Percentiles rank a stretch among this genome's conserved stretches.
These are phyloP conservation scores for Ceratocystis eucalypticola DNA, from an alignment of 2,329 filamentous ascomycete species.

Conservation along the genomic window DNA sequence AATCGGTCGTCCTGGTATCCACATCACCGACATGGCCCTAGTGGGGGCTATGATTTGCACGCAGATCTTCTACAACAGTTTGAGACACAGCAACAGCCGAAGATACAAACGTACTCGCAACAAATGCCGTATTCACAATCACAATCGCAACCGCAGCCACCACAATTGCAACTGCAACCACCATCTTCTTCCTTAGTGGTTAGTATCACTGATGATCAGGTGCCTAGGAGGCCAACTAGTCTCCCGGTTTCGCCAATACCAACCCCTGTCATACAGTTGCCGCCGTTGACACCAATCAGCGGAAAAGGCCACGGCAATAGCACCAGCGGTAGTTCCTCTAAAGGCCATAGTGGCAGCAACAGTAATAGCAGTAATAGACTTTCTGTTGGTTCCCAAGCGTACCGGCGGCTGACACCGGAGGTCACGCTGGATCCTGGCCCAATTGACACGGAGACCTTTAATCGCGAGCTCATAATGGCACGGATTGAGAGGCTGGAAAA, in stretches of 20 bases:
- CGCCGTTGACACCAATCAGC: constrained; percentile 8
- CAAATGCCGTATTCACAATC: background rate
- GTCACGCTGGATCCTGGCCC: constrained; percentile 15
- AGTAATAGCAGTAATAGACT: constrained; percentile 12
- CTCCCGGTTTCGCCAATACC: constrained; percentile 17
- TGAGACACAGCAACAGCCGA: constrained; percentile 17
- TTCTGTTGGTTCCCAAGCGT: constrained; percentile 11
- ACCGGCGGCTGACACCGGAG: constrained; percentile 15
- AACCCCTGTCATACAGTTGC: constrained; percentile 13
- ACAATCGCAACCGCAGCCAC: background rate
- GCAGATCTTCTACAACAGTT: constrained; percentile 45
- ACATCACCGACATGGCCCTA: constrained; percentile 15
- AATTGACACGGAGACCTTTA: constrained; percentile 15
- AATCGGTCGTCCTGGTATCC: constrained; percentile 17
- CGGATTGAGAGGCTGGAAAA: constrained; percentile 63
- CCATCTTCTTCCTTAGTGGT: constrained; percentile 6
- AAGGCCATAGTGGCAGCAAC: background rate
- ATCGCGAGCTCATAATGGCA: constrained; percentile 49
- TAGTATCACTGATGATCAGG: constrained; percentile 13
- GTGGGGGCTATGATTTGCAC: constrained; percentile 34
- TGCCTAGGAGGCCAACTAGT: constrained; percentile 16
- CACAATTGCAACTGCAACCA: background rate
- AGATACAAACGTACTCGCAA: background rate
- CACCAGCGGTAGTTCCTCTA: background rate
- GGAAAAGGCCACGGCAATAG: constrained; percentile 2